phyloP scores from a whole-genome alignment of 2,329 filamentous ascomycete genomes.

The Acrodontium crateriforme region DNA sequence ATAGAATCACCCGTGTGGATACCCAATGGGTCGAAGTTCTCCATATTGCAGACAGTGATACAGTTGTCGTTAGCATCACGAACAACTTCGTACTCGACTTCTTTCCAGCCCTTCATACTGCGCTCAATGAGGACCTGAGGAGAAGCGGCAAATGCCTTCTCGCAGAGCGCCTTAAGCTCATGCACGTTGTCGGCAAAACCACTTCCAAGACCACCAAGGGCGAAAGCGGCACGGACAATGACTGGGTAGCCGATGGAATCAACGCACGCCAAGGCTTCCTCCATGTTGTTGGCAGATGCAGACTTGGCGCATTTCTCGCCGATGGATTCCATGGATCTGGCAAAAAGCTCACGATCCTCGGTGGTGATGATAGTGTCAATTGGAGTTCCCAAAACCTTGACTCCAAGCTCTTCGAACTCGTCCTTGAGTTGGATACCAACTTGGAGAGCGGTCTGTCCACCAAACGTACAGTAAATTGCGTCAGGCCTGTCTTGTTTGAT shows the following conservation, averaged over 20 bases:
- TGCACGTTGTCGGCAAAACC: slow-evolving; percentile 84
- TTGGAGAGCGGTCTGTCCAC: slow-evolving; percentile 90
- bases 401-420: slow-evolving; percentile 83
- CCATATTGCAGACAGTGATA: slow-evolving; percentile 99
- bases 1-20: slow-evolving; percentile 98
- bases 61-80: slow-evolving; percentile 94
- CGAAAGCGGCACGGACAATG: slow-evolving; percentile 92
- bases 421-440: slow-evolving; percentile 97
- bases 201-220: slow-evolving; percentile 84
- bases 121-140: slow-evolving; percentile 93
- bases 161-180: slow-evolving; percentile 75
- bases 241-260: slow-evolving; percentile 91
- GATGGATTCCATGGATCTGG: slow-evolving; percentile 95
- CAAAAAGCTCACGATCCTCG: slow-evolving; percentile 93
- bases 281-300: slow-evolving; percentile 73
- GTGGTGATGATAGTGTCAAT: slow-evolving; percentile 98
- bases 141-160: slow-evolving; percentile 87
- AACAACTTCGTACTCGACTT: slow-evolving; percentile 97
- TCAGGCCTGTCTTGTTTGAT: slow-evolving; percentile 90
- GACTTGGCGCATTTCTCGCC: slow-evolving; percentile 97
- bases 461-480: slow-evolving; percentile 94
- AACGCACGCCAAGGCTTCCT: slow-evolving; percentile 79
- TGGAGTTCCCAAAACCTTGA: slow-evolving; percentile 87
- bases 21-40: slow-evolving; percentile 96
- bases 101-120: slow-evolving; percentile 99